Conservation (phyloP, 352 stramenopile species). For the Pythium sp. region DNA sequence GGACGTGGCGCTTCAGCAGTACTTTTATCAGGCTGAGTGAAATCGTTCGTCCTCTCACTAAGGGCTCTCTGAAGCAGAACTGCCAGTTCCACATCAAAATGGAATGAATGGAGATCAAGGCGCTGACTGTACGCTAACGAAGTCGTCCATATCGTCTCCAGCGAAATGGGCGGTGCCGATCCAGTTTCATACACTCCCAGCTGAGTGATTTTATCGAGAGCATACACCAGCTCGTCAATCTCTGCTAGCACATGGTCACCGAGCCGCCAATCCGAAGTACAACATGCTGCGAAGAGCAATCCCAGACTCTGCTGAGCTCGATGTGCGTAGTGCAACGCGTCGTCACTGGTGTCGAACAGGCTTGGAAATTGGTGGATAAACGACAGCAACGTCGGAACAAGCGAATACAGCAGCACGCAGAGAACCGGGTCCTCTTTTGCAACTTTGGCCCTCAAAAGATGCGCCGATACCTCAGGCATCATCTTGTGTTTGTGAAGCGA, state of each 20-base stretch:
- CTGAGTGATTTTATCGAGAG: constrained; percentile 40
- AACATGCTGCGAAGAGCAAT: constrained; percentile 32
- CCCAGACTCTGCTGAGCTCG: constrained; percentile 28
- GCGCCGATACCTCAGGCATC: constrained; percentile 23
- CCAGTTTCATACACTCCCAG: constrained; percentile 13
- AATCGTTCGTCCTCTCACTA: background rate
- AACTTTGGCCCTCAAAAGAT: constrained; percentile 22
- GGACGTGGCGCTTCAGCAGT: background rate
- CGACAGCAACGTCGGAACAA: constrained; percentile 43
- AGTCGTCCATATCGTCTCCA: constrained; percentile 15
- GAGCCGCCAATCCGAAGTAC: constrained; percentile 36
- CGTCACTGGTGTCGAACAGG: constrained; percentile 34
- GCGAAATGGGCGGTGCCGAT: background rate
- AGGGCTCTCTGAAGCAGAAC: constrained; percentile 14
- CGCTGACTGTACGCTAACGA: constrained; percentile 12
- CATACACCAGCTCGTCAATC: constrained; percentile 49
- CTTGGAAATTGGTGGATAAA: constrained; percentile 58
- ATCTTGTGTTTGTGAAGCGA: constrained; percentile 52
- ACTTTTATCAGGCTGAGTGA: background rate
- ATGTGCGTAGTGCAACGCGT: constrained; percentile 16
- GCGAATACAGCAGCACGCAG: constrained; percentile 37
- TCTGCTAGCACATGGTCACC: constrained; percentile 21
- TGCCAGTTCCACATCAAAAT: constrained; percentile 3
- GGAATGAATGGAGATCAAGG: constrained; percentile 16
- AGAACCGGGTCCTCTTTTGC: constrained; percentile 35